phyloP scores from a whole-genome alignment of 306 rosid genomes.

The Lupinus albus region DNA sequence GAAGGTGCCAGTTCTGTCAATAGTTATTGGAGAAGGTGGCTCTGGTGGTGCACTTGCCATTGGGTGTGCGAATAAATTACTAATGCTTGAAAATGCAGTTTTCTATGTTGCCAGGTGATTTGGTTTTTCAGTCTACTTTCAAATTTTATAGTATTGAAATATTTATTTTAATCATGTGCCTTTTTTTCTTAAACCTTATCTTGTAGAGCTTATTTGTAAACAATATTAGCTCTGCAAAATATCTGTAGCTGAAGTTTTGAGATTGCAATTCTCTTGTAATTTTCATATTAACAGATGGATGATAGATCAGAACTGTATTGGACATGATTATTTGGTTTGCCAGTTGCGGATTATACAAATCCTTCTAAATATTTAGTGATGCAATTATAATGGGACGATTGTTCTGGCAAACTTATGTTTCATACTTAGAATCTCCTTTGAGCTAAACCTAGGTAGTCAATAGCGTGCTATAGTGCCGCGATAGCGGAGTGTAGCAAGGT shows the following conservation, averaged over 20 bases:
- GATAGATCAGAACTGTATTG: conserved; percentile 12
- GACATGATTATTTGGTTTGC: conserved; percentile 12
- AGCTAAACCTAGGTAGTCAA: too few relatives aligned
- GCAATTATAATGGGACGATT: conserved; percentile 2
- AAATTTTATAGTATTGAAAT: conserved; percentile 28
- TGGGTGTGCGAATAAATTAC: conserved; percentile 90
- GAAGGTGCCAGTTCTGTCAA: conserved; percentile 86
- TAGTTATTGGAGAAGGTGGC: conserved; percentile 99
- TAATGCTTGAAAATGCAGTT: conserved; percentile 98
- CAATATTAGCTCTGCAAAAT: conserved; percentile 16
- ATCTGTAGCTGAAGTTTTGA: conserved; percentile 15
- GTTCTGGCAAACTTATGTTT: neutral
- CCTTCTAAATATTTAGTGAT: conserved; percentile 2
- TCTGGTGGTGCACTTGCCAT: conserved; percentile 99
- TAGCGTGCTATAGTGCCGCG: too few relatives aligned
- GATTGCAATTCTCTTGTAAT: conserved; percentile 22
- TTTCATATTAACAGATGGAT: conserved; percentile 19
- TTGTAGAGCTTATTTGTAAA: conserved; percentile 31
- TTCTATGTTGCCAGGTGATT: conserved; percentile 96
- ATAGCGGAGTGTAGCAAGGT: too few relatives aligned
- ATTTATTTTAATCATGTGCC: conserved; percentile 14
- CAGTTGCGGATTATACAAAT: conserved; percentile 1
- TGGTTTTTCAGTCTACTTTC: conserved; percentile 29
- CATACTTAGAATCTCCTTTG: neutral
- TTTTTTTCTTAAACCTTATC: neutral